phyloP scores from a whole-genome alignment of 495 filamentous ascomycete species.

The Rhypophila decipiens region DNA sequence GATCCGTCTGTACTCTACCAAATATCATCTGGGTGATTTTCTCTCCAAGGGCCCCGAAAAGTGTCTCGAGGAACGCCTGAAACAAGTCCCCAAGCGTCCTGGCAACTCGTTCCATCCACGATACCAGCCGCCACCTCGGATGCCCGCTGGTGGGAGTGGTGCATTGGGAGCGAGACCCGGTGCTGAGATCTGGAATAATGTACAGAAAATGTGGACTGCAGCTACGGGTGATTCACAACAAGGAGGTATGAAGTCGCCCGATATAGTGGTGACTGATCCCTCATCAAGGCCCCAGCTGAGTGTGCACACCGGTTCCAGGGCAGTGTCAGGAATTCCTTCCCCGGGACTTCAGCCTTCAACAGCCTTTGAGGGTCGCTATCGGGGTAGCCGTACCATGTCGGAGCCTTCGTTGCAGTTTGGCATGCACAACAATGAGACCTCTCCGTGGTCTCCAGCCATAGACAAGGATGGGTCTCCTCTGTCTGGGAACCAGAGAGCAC shows the following conservation, averaged over 20 bases:
- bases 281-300: conserved; percentile 19
- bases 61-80: conserved; percentile 35
- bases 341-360: conserved; percentile 22
- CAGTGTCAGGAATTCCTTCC: conserved; percentile 19
- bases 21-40: conserved; percentile 44
- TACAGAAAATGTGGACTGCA: conserved; percentile 13
- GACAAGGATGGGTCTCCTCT: no score
- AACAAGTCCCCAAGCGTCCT: conserved; percentile 17
- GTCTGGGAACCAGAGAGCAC: no score
- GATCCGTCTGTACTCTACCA: conserved; percentile 50
- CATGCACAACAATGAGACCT: no score
- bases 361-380: conserved; percentile 21
- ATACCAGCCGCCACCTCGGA: no score
- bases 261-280: conserved; percentile 31
- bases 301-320: conserved; percentile 1
- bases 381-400: conserved; percentile 20
- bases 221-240: not conserved
- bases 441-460: no score
- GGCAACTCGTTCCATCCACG: not conserved
- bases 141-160: not conserved
- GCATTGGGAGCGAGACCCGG: not conserved
- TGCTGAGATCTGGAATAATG: conserved; percentile 15
- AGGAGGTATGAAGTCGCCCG: conserved; percentile 15
- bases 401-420: conserved; percentile 17
- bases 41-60: conserved; percentile 36